Conservation (phyloP, 2,329 filamentous ascomycete species). For the Penicillium sp. region DNA sequence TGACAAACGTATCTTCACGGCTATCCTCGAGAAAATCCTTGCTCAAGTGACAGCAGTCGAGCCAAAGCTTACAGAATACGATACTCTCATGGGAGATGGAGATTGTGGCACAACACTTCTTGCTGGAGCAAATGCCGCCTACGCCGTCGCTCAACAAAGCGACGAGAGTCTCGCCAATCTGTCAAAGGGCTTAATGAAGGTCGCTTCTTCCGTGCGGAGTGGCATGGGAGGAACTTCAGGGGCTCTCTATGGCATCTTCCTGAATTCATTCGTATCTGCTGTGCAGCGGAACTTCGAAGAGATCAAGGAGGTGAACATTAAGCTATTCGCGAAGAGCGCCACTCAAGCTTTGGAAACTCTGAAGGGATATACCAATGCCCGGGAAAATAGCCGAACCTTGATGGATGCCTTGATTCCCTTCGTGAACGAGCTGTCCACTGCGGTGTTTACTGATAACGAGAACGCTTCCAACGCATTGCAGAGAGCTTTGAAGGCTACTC, state of each 20-base stretch:
- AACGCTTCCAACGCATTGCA: not conserved
- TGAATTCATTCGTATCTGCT: slow-evolving; percentile 8
- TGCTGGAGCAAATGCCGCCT: slow-evolving; percentile 8
- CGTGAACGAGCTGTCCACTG: slow-evolving; percentile 6
- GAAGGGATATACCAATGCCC: slow-evolving; percentile 10
- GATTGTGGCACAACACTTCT: slow-evolving; percentile 16
- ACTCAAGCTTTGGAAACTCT: slow-evolving; percentile 8
- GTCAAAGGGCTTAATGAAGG: slow-evolving; percentile 5
- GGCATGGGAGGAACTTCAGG: slow-evolving; percentile 15
- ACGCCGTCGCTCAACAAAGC: not conserved
- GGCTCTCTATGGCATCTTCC: slow-evolving; percentile 13
- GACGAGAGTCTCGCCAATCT: slow-evolving; percentile 3
- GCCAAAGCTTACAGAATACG: slow-evolving; percentile 16
- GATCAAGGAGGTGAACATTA: slow-evolving; percentile 2
- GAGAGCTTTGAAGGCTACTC: slow-evolving; percentile 1
- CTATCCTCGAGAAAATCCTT: slow-evolving; percentile 5
- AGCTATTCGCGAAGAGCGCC: slow-evolving; percentile 10
- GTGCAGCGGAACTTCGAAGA: slow-evolving; percentile 8
- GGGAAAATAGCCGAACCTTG: slow-evolving; percentile 10
- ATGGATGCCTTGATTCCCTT: slow-evolving; percentile 15
- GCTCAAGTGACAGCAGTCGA: slow-evolving; percentile 8
- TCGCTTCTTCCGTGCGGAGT: slow-evolving; percentile 7
- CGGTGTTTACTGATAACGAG: slow-evolving; percentile 3
- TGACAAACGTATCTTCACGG: not conserved
- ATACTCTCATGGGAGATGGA: slow-evolving; percentile 19